Conservation (phyloP, 495 filamentous ascomycete genomes). For the Daldinia grandis region DNA sequence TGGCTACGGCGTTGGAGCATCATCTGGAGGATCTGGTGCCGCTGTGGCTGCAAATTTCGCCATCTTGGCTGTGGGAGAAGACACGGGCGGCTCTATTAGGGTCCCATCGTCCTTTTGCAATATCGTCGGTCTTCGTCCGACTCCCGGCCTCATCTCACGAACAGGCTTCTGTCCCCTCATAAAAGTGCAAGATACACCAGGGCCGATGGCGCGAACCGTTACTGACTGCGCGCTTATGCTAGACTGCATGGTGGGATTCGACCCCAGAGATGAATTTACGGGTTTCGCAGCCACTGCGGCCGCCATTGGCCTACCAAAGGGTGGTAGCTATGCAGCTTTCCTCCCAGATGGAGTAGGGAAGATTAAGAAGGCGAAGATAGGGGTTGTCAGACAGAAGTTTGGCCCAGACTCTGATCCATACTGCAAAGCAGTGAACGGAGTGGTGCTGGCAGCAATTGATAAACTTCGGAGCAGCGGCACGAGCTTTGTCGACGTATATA, state of each 20-base stretch:
- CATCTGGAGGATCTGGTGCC: conserved; percentile 44
- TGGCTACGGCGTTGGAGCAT: conserved; percentile 27
- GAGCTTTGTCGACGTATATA: conserved; percentile 42
- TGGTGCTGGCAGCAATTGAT: conserved; percentile 38
- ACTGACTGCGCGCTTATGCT: conserved; percentile 50
- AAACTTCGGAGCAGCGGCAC: conserved; percentile 33
- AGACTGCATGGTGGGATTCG: conserved; percentile 47
- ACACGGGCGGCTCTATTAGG: conserved; percentile 39
- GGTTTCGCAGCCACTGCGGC: conserved; percentile 34
- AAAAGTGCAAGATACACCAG: conserved; percentile 47
- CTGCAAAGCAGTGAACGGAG: conserved; percentile 37
- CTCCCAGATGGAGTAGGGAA: conserved; percentile 19
- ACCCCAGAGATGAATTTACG: conserved; percentile 44
- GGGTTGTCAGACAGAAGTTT: conserved; percentile 44
- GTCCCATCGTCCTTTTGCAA: conserved; percentile 35
- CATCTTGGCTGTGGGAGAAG: conserved; percentile 42
- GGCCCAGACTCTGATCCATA: conserved; percentile 39
- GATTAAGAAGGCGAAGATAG: conserved; percentile 38
- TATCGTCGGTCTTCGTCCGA: conserved; percentile 39
- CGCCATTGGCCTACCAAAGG: conserved; percentile 32
- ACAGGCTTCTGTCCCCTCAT: conserved; percentile 46
- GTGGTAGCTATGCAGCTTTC: conserved; percentile 44
- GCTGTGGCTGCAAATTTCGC: conserved; percentile 46
- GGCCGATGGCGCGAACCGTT: conserved; percentile 50
- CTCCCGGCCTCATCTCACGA: conserved; percentile 44